Conservation (phyloP, 208 protist genomes). For the Trypanosoma mega region DNA sequence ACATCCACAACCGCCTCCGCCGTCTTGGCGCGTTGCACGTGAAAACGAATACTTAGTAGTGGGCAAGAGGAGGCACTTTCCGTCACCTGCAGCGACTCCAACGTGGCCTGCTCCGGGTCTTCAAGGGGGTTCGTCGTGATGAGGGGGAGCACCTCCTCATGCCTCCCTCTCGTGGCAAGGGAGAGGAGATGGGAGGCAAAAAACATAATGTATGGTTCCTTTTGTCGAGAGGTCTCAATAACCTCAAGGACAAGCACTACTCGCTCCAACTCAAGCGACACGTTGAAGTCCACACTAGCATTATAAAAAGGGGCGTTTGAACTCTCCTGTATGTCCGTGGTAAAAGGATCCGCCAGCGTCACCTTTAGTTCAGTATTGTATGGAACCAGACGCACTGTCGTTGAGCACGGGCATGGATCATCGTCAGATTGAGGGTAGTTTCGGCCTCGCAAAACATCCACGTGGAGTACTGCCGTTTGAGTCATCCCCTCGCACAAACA, state of each 20-base stretch:
- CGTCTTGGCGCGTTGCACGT: constrained; percentile 3
- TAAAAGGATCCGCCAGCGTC: constrained; percentile 21
- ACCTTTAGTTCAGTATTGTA: constrained; percentile 17
- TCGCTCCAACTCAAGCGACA: constrained; percentile 22
- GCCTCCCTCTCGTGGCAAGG: constrained; percentile 21
- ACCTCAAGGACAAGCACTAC: constrained; percentile 35
- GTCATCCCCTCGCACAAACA: neutral
- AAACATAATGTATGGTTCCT: constrained; percentile 34
- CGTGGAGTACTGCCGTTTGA: constrained; percentile 15
- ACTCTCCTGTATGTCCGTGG: constrained; percentile 39
- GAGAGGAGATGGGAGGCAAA: constrained; percentile 27
- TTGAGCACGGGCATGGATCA: constrained; percentile 58
- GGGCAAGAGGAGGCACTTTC: constrained; percentile 9
- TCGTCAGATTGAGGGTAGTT: constrained; percentile 62
- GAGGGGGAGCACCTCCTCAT: constrained; percentile 41
- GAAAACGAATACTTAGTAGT: constrained; percentile 21
- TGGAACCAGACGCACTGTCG: constrained; percentile 28
- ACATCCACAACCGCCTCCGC: constrained; percentile 17
- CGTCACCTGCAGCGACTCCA: neutral
- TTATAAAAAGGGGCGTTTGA: constrained; percentile 72
- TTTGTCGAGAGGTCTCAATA: constrained; percentile 32
- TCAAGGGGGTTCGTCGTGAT: constrained; percentile 13
- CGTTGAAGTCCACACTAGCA: constrained; percentile 30
- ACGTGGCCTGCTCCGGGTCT: constrained; percentile 5
- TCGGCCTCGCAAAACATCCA: constrained; percentile 54